Evolutionary conservation across 2,329 filamentous ascomycete species (phyloP).

Genomic region (Trichoderma endophyticum): DNA sequence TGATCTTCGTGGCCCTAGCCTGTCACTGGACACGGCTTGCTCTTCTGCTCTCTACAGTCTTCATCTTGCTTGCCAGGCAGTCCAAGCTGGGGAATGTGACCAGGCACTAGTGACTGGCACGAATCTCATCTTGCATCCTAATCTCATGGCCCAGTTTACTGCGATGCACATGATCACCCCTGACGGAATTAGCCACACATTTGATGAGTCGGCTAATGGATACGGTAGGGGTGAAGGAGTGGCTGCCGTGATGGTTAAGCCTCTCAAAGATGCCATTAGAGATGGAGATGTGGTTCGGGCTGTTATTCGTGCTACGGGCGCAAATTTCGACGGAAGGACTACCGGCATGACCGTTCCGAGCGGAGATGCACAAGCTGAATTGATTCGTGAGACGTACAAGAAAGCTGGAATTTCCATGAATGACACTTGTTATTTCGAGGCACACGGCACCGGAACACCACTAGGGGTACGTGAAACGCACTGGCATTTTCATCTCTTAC

Average conservation of each 20-base stretch:
- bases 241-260: not conserved
- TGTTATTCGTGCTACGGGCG: not conserved
- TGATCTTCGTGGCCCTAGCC: not conserved
- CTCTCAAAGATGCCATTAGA: not conserved
- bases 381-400: not conserved
- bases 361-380: not conserved
- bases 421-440: not conserved
- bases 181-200: constrained; percentile 35
- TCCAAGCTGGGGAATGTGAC: not conserved
- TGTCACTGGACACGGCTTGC: not conserved
- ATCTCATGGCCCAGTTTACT: not conserved
- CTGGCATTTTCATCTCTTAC: not conserved
- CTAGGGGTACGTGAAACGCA: not conserved
- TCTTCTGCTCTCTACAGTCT: not conserved
- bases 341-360: not conserved
- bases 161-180: constrained; percentile 19
- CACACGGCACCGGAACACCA: not conserved
- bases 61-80: constrained; percentile 3
- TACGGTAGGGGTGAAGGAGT: not conserved
- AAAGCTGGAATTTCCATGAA: not conserved
- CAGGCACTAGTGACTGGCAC: not conserved
- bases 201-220: constrained; percentile 20
- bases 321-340: not conserved
- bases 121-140: not conserved
- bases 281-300: not conserved